Evolutionary conservation across 805 yeast species (phyloP).

Genomic region (Ogataea ramenticola): DNA sequence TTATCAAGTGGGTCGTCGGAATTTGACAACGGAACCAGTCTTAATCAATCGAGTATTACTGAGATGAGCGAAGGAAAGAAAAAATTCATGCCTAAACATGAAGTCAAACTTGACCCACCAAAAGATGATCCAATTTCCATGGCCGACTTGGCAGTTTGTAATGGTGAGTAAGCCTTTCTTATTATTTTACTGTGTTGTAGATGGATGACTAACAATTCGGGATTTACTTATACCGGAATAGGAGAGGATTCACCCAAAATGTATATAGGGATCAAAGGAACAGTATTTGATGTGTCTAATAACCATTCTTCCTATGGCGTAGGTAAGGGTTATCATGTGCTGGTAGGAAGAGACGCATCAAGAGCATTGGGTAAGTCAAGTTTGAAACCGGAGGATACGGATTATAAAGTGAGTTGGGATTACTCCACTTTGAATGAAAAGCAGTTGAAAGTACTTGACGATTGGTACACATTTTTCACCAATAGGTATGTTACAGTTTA

Average conservation of each 20-base stretch:
- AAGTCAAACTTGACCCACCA: conserved; percentile 47
- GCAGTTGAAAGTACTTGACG: conserved; percentile 56
- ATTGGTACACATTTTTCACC: conserved; percentile 64
- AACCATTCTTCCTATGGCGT: conserved; percentile 69
- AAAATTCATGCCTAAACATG: conserved; percentile 47
- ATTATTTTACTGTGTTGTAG: neutral
- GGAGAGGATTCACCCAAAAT: conserved; percentile 38
- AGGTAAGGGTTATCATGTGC: conserved; percentile 61
- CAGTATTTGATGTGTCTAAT: conserved; percentile 67
- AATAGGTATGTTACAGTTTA: conserved; percentile 25
- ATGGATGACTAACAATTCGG: too few species aligned
- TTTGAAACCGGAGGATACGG: conserved; percentile 45
- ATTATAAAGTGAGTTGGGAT: conserved; percentile 36
- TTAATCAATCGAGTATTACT: neutral
- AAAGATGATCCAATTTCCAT: conserved; percentile 34
- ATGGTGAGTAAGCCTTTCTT: conserved; percentile 28
- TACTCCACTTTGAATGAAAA: conserved; percentile 46
- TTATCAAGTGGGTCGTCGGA: too few species aligned
- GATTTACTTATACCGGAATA: too few species aligned
- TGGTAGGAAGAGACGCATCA: conserved; percentile 74
- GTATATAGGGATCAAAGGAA: conserved; percentile 72
- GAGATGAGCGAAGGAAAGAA: conserved; percentile 7
- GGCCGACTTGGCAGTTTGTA: conserved; percentile 35
- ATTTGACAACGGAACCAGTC: too few species aligned
- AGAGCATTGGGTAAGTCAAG: conserved; percentile 69